Conservation (phyloP, 805 yeast species). For the Priceomyces carsonii region DNA sequence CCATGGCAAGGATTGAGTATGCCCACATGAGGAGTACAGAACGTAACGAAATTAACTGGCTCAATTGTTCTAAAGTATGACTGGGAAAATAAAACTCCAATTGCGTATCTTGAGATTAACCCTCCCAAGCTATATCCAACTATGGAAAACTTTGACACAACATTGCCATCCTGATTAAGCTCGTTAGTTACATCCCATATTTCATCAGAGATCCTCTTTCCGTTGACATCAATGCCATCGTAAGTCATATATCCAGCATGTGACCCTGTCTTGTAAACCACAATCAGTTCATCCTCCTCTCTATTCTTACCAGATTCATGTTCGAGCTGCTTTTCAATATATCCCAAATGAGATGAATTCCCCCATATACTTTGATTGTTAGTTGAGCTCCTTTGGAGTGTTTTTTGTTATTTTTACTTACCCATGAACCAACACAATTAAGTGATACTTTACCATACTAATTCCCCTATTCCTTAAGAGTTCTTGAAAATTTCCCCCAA, state of each 20-base stretch:
- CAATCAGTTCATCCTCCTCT: constrained; percentile 16
- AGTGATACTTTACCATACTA: constrained; percentile 45
- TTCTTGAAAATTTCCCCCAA: no score
- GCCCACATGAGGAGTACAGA: constrained; percentile 65
- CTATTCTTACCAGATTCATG: constrained; percentile 16
- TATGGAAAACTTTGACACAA: constrained; percentile 36
- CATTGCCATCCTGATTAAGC: constrained; percentile 13
- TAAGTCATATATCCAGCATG: constrained; percentile 78
- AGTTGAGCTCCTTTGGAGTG: background rate
- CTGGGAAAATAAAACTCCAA: constrained; percentile 52
- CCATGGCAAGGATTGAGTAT: constrained; percentile 53
- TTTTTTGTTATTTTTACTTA: constrained; percentile 25
- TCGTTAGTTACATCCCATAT: constrained; percentile 34
- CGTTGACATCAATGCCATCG: constrained; percentile 87
- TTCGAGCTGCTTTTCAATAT: constrained; percentile 51
- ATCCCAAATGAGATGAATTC: constrained; percentile 62
- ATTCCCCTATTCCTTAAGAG: background rate
- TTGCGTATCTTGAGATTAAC: constrained; percentile 38
- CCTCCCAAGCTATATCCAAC: constrained; percentile 48
- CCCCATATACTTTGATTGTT: constrained; percentile 62
- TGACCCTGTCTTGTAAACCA: constrained; percentile 54
- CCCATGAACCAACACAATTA: constrained; percentile 78
- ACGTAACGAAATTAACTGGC: constrained; percentile 58
- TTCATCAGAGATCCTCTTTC: constrained; percentile 71
- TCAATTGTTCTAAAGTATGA: constrained; percentile 52